Base-by-base conservation (phyloP, 2,329 filamentous ascomycete genomes). In the Cucurbitaria berberidis region DNA sequence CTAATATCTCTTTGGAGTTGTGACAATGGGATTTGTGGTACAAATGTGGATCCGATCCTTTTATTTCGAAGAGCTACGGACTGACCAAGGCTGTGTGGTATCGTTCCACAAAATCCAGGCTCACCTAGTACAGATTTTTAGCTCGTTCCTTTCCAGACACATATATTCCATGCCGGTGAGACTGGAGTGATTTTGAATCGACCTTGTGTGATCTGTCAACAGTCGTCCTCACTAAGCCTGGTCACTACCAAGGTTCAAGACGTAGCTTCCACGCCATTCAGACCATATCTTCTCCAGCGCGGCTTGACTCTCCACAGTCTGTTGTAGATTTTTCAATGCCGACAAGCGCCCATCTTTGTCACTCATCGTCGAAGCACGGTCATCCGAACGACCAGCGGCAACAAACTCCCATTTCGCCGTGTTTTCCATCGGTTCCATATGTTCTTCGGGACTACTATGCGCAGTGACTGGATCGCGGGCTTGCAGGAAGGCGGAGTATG, bases 401-500 rank as follows among this genome's bases (percentile, higher is more conserved):
- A 56, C 21, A 7, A 54, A 36, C 38, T 51, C 45, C 51, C 62
- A 61, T 11, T 45, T 48, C 9, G 39, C 41, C 38, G 38, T 46
- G 16, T 57, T 48, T 26, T 51, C 35, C 15, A 40, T 38, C 16
- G 27, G 35, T 13, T 48, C 16, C 34, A 29, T 13, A 22, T 50
- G 42, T 21, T 13, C 32, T 24, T 48, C 41, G 1, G 34, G 34
- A 22, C 22, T 27, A 11, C 34, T 49, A 18, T 48, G 19, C 0
- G 50, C 18, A 2, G 54, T 53, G 26, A 57, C 22, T 3, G 27
- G 41, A 27, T 55, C 32, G 24, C 59, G 53, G 3, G 46, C 48
- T 36, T 60, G 59, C 8, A 62, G 42, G 19, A 60, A 62, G 1
- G 59, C 57, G 10, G 49, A 56, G 32, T 34, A 45, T 1, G 30